Percentiles rank a stretch among this genome's conserved stretches.
phyloP scores from a whole-genome alignment of 768 basidiomycete species.

The Mycena metata region DNA sequence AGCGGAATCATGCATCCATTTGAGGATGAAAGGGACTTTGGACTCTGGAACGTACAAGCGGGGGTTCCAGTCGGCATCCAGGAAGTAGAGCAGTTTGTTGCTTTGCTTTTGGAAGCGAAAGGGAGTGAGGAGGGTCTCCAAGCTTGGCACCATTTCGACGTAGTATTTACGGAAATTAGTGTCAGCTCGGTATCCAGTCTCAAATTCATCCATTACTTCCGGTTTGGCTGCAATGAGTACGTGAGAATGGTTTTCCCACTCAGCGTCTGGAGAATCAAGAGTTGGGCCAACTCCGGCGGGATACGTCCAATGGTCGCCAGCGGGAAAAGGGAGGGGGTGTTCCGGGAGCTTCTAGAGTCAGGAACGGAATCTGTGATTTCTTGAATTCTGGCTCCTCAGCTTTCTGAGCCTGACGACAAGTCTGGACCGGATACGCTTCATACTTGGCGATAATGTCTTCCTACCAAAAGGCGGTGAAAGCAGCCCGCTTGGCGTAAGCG shows the following conservation, averaged over 20 bases:
- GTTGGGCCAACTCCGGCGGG: neutral
- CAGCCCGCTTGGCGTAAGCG: neutral
- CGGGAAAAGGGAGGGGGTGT: neutral
- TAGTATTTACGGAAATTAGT: conserved; percentile 6
- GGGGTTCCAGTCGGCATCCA: conserved; percentile 19
- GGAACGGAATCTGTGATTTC: too few species aligned
- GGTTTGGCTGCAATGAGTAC: neutral
- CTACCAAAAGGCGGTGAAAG: conserved; percentile 10
- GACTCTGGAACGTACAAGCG: conserved; percentile 28
- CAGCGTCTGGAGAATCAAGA: neutral
- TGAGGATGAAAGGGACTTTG: conserved; percentile 26
- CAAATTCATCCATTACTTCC: neutral
- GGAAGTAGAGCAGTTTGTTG: conserved; percentile 24
- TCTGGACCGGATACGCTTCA: too few species aligned
- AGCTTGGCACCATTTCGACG: neutral
- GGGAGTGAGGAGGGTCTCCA: conserved; percentile 1
- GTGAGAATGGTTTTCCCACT: neutral
- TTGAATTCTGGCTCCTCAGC: too few species aligned
- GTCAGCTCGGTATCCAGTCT: neutral
- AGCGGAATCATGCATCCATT: too few species aligned
- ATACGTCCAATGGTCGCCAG: conserved; percentile 5
- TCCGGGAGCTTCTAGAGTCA: too few species aligned
- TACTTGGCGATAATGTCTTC: neutral
- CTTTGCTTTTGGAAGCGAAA: conserved; percentile 9
- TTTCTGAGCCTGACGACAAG: too few species aligned